These are phyloP conservation scores for Oryza punctata DNA, from an alignment of 176 grass and related monocot genomes.

Conservation along the genomic window DNA sequence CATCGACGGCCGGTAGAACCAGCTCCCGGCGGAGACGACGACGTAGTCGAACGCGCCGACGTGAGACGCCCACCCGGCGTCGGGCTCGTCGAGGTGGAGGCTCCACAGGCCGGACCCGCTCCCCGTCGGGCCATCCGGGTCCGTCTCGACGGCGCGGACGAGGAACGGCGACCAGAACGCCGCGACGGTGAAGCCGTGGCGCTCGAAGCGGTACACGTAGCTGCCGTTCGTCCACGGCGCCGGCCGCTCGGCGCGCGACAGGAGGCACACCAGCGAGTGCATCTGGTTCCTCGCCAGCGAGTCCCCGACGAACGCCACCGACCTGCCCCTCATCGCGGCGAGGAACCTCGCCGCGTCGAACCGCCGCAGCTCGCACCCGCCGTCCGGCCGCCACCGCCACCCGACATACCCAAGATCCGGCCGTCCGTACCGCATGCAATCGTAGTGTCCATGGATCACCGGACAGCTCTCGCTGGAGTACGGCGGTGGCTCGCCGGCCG, in stretches of 20 bases:
- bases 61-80: constrained; percentile 28
- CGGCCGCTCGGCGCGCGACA: constrained; percentile 29
- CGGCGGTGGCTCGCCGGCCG: constrained; percentile 8
- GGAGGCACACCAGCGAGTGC: constrained; percentile 72
- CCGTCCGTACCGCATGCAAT: constrained; percentile 56
- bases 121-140: background rate
- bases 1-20: constrained; percentile 52
- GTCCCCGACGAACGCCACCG: constrained; percentile 71
- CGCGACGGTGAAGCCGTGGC: constrained; percentile 41
- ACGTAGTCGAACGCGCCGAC: constrained; percentile 43
- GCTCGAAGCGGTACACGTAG: constrained; percentile 16
- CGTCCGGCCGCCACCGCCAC: constrained; percentile 57
- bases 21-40: constrained; percentile 60
- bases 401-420: constrained; percentile 52
- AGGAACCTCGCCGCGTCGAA: constrained; percentile 54
- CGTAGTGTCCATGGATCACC: constrained; percentile 62
- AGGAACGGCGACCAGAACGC: constrained; percentile 63
- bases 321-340: constrained; percentile 18
- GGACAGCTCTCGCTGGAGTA: constrained; percentile 57
- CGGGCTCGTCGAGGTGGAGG: constrained; percentile 57
- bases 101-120: constrained; percentile 33
- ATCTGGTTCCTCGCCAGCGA: constrained; percentile 72
- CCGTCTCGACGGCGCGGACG: constrained; percentile 40
- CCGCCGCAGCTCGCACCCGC: constrained; percentile 40
- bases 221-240: background rate